Conservation (phyloP, 192 early-diverging fungal genomes). For the Backusella sp. region DNA sequence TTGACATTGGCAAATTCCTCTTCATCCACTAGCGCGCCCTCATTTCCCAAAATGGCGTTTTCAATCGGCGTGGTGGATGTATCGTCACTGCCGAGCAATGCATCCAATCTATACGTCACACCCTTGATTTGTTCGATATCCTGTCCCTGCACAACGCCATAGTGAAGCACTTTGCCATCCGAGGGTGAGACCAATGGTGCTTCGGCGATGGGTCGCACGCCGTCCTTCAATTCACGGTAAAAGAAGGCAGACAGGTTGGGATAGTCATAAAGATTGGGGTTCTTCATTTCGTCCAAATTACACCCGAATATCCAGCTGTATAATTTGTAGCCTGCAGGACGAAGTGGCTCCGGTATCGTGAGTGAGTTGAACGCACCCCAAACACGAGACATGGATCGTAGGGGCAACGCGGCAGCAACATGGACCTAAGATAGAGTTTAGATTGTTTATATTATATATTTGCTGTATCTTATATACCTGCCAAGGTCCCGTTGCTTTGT, state of each 20-base stretch:
- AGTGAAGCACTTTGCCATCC: slow-evolving; percentile 90
- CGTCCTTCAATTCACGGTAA: slow-evolving; percentile 84
- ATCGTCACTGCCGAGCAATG: slow-evolving; percentile 61
- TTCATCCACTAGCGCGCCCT: slow-evolving; percentile 55
- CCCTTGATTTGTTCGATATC: slow-evolving; percentile 95
- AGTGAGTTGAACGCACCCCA: slow-evolving; percentile 90
- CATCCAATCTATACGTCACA: slow-evolving; percentile 83
- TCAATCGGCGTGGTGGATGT: slow-evolving; percentile 42
- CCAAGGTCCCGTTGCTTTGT: slow-evolving; percentile 80
- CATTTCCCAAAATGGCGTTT: neutral
- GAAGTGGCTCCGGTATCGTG: slow-evolving; percentile 76
- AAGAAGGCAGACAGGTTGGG: slow-evolving; percentile 91
- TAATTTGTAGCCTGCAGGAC: slow-evolving; percentile 68
- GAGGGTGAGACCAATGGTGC: slow-evolving; percentile 81
- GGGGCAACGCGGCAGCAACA: slow-evolving; percentile 81
- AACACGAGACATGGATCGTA: slow-evolving; percentile 85
- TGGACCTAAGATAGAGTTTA: slow-evolving; percentile 58
- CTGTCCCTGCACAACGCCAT: slow-evolving; percentile 76
- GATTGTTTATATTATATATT: neutral
- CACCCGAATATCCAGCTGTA: slow-evolving; percentile 90
- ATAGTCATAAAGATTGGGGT: slow-evolving; percentile 75
- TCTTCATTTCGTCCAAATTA: slow-evolving; percentile 92
- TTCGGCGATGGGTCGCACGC: slow-evolving; percentile 65
- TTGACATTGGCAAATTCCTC: slow-evolving; percentile 88
- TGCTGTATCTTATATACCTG: slow-evolving; percentile 51